Evolutionary conservation across 768 basidiomycete genomes (phyloP), one percentile per base, ranked within the genome.

Genomic region (Mycena amicta): DNA sequence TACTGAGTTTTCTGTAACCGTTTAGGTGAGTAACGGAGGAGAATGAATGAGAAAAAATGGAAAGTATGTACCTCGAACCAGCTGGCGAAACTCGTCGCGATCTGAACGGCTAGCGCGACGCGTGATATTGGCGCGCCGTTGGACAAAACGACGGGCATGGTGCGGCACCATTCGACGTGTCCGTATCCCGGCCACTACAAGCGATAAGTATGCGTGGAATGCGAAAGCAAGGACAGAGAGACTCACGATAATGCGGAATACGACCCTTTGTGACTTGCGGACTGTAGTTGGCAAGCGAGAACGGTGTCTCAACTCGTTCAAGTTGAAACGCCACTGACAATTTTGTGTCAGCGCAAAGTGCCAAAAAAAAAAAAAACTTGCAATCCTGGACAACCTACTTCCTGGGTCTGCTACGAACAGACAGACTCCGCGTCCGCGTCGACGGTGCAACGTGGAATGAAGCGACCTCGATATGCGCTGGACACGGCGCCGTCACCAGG

Each of bases 121-220:
- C 81, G 75, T 1, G 81, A 81, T n/a, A 83, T 76, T 0, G 74
- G 77, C 2, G 46, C 52, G 63, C 75, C 71, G 18, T 59, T 53
- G 0, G 67, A 53, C 3, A 67, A 55, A 30, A 67, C 68, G 15
- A 81, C 53, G 4, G 77, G 74, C 20, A 83, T 68, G 22, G 66
- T 59, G 22, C 73, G 74, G 20, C 63, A 61, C 74, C 75, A 80
- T 12, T 77, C 71, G 39, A 79, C 54, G 50, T 77, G 71, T 15
- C 72, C 72, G 53, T 82, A 83, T 4, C 80, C 81, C 22, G 80
- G 79, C 81, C 80, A 83, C 81, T 83, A 52, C 2, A 53, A 11
- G 43, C 13, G 26, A 37, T 46, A 31, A 22, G 2, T 43, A 45
- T 37, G 22, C 1, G 2, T 22, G 6, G 37, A 50, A 3, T 47